Base-by-base conservation (phyloP, 805 yeast genomes). In the Kodamaea kaohsiungensis region DNA sequence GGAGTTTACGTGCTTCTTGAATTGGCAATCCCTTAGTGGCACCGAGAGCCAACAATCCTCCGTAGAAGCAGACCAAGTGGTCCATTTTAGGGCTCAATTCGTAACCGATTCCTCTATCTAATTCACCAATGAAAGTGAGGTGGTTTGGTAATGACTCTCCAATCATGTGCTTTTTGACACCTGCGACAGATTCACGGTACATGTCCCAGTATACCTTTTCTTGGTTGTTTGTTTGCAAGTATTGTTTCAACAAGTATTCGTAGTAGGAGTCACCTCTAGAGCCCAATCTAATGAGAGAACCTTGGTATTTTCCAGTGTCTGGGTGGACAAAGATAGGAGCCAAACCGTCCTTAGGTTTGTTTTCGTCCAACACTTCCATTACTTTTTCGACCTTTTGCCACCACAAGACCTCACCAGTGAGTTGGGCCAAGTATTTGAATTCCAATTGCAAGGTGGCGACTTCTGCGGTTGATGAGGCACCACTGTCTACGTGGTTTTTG, bases 231-330 rank as follows among this genome's bases (percentile, higher is more conserved):
- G 97, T 90, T 68, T 89, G 92, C 59, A 92, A 70, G 64, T 87
- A 89, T 70, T 91, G 97, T 68, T 91, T 91, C 59, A 91, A 76
- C 46, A 92, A 74, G 66, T 91, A 91, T 71, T 92, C 97, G 65
- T 92, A 91, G 67, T 91, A 92, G 0, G 97, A 89, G 70, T 91
- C 98, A 48, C 97, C 98, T 61, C 97, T 79, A 0, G 96, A 88
- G 0, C 98, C 98, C 53, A 92, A 73, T 58, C 97, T 80, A 56
- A 93, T 89, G 51, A 81, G 69, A 1, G 66, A 62, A 0, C 91
- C 91, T 55, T 76, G 81, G 67, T 82, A 91, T 56, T 76, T 73
- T 4, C 95, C 97, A 0, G 87, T 80, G 43, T 84, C 86, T 7
- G 97, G 95, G 38, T 82, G 75, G 38, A 92, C 84, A 64, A 76